These are phyloP conservation scores for Wickerhamomyces pijperi DNA, from an alignment of 805 yeast species.

Conservation along the genomic window DNA sequence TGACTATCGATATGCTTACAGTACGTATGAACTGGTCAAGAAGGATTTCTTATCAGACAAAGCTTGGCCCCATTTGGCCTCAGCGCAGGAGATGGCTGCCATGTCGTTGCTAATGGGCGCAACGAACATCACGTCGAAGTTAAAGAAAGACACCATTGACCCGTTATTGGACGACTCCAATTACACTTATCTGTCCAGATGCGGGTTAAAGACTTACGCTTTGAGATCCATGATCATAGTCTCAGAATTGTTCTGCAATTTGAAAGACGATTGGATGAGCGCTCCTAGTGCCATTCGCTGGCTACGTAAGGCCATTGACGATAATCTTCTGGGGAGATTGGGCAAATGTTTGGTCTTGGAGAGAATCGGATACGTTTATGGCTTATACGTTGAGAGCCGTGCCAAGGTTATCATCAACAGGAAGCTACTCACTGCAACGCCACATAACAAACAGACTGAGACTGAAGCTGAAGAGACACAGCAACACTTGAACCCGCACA, in stretches of 20 bases:
- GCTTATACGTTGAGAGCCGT: conserved; percentile 28
- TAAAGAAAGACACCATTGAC: conserved; percentile 32
- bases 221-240: conserved; percentile 55
- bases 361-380: conserved; percentile 42
- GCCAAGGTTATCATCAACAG: conserved; percentile 20
- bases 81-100: conserved; percentile 83
- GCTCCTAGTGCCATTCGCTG: conserved; percentile 31
- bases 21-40: conserved; percentile 71
- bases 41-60: conserved; percentile 69
- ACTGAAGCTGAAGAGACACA: conserved; percentile 1
- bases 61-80: conserved; percentile 73
- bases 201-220: conserved; percentile 59
- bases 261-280: conserved; percentile 31
- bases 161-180: conserved; percentile 51
- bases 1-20: conserved; percentile 75
- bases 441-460: conserved; percentile 5
- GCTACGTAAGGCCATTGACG: conserved; percentile 35
- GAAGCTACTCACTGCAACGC: conserved; percentile 9
- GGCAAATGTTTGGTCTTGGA: conserved; percentile 43
- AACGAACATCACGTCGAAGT: conserved; percentile 27
- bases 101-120: conserved; percentile 55
- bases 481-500: conserved; percentile 26
- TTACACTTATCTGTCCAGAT: conserved; percentile 65
- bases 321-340: conserved; percentile 31
- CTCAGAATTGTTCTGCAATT: conserved; percentile 51